Percentiles rank a stretch among this genome's conserved stretches.
Evolutionary conservation across 352 stramenopile genomes (phyloP).

Genomic region (Phytophthora pseudosyringae): DNA sequence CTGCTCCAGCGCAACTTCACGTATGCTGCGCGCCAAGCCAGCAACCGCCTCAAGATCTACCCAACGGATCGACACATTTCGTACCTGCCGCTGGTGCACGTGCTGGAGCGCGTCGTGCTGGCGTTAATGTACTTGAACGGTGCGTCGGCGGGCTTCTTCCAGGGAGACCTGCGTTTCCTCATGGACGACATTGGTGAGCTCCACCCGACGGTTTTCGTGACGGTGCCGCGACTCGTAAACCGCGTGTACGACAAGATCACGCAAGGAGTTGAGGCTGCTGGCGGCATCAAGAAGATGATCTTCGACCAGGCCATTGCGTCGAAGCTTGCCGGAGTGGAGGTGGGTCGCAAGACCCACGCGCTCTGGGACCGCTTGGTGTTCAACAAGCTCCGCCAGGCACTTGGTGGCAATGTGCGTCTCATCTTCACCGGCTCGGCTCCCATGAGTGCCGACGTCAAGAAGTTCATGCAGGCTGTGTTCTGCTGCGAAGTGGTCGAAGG

Average conservation of each 20-base stretch:
- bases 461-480: constrained; percentile 93
- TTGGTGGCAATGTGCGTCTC: constrained; percentile 87
- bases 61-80: constrained; percentile 90
- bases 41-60: constrained; percentile 35
- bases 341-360: constrained; percentile 45
- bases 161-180: constrained; percentile 88
- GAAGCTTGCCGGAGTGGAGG: constrained; percentile 45
- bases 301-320: constrained; percentile 49
- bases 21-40: constrained; percentile 19
- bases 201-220: constrained; percentile 91
- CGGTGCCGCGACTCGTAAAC: constrained; percentile 94
- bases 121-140: constrained; percentile 77
- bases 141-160: constrained; percentile 71
- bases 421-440: constrained; percentile 94
- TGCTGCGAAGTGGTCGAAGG: constrained; percentile 90
- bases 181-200: constrained; percentile 93
- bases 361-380: constrained; percentile 96
- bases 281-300: constrained; percentile 48
- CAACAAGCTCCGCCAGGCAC: constrained; percentile 88
- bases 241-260: constrained; percentile 96
- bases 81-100: constrained; percentile 96
- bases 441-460: constrained; percentile 90
- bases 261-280: constrained; percentile 46
- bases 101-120: constrained; percentile 94
- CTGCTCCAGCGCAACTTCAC: constrained; percentile 84